Percentiles rank a stretch among this genome's conserved stretches.
phyloP scores from a whole-genome alignment of 2,329 filamentous ascomycete genomes.

The Colletotrichum navitas region DNA sequence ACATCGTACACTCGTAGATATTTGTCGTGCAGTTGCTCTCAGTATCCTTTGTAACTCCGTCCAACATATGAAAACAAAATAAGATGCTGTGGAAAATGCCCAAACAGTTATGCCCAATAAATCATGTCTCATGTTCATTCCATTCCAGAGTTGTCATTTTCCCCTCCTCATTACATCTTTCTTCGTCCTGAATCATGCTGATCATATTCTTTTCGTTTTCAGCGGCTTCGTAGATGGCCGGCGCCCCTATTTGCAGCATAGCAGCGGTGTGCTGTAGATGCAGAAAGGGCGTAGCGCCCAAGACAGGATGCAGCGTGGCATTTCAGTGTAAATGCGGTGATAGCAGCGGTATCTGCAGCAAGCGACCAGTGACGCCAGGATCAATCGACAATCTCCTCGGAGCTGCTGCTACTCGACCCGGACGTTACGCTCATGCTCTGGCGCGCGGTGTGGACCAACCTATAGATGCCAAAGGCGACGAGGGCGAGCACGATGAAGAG shows the following conservation, averaged over 20 bases:
- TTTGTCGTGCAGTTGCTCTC: neutral
- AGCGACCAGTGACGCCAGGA: neutral
- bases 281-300: neutral
- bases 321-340: conserved; percentile 1
- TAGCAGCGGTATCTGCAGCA: neutral
- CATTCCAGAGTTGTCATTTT: neutral
- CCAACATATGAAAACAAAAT: neutral
- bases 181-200: conserved; percentile 12
- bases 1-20: conserved; percentile 38
- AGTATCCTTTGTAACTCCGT: neutral
- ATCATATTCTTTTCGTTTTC: neutral
- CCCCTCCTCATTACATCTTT: conserved; percentile 27
- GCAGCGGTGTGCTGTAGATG: neutral
- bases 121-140: conserved; percentile 34
- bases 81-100: conserved; percentile 34
- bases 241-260: neutral
- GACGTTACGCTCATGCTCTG: conserved; percentile 56
- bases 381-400: conserved; percentile 46
- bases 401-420: conserved; percentile 48
- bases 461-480: conserved; percentile 74
- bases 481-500: conserved; percentile 72
- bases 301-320: neutral
- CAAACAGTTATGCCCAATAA: conserved; percentile 19
- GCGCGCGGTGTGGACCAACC: conserved; percentile 67
- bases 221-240: neutral